Evolutionary conservation across 2,329 filamentous ascomycete genomes (phyloP).

Genomic region (Calonectria multiphialidica): DNA sequence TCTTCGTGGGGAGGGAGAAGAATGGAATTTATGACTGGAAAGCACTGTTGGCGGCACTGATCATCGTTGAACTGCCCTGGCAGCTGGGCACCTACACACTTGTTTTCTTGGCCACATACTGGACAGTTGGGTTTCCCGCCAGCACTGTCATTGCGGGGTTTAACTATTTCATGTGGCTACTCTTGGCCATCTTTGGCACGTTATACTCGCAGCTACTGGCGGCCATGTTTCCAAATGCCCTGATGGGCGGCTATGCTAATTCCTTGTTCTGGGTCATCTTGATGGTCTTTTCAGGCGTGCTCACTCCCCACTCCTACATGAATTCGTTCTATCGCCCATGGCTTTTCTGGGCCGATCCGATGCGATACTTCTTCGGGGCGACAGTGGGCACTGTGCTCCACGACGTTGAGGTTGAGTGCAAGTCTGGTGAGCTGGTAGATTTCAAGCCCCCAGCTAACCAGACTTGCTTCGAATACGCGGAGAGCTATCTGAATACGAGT

Average conservation of each 20-base stretch:
- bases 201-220: not conserved
- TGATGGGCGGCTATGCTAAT: not conserved
- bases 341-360: not conserved
- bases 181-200: not conserved
- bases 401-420: not conserved
- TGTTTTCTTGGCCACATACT: not conserved
- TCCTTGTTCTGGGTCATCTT: not conserved
- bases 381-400: not conserved
- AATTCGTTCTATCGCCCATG: not conserved
- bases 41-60: not conserved
- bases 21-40: not conserved
- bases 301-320: not conserved
- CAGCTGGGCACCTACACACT: not conserved
- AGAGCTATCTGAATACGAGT: not conserved
- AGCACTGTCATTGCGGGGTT: not conserved
- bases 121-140: not conserved
- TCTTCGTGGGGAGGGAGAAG: not conserved
- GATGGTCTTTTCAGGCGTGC: not conserved
- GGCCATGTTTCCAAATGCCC: not conserved
- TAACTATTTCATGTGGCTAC: not conserved
- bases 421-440: not conserved
- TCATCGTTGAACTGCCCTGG: not conserved
- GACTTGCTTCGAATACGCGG: not conserved
- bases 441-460: not conserved
- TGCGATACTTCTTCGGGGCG: not conserved